Evolutionary conservation across 257 asterid species (phyloP).

Genomic region (Vinca minor): DNA sequence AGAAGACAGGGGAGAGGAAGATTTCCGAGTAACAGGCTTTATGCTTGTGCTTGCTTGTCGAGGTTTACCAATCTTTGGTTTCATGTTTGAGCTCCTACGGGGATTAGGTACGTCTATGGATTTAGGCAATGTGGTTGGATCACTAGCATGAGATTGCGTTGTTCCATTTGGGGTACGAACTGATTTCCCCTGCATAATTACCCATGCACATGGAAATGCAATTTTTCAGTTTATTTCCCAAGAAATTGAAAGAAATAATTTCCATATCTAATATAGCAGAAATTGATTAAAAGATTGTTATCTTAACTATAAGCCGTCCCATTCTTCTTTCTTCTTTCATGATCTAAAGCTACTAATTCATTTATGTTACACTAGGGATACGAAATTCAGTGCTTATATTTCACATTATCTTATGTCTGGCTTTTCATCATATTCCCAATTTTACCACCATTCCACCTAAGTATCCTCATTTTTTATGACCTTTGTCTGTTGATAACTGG

Average conservation of each 20-base stretch:
- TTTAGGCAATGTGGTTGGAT: conserved; percentile 32
- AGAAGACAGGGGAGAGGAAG: too few species aligned
- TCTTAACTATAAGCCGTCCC: too few species aligned
- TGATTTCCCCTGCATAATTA: conserved; percentile 49
- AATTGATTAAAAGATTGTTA: neutral
- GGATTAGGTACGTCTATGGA: conserved; percentile 36
- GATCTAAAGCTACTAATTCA: too few species aligned
- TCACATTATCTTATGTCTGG: too few species aligned
- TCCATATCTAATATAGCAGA: too few species aligned
- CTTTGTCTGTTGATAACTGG: neutral
- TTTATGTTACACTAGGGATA: too few species aligned
- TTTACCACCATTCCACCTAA: neutral
- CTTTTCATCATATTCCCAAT: too few species aligned
- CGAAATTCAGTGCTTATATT: too few species aligned
- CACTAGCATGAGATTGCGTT: conserved; percentile 28
- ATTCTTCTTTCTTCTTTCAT: too few species aligned
- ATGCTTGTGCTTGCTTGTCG: neutral
- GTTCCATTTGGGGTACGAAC: conserved; percentile 57
- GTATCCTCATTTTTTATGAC: neutral
- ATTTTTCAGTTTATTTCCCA: neutral
- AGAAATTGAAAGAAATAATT: neutral
- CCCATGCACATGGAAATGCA: neutral
- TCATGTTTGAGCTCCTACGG: conserved; percentile 42
- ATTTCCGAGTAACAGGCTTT: neutral
- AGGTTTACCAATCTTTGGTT: conserved; percentile 42